Conservation (phyloP, 2,329 filamentous ascomycete species). For the Fusarium domesticum region DNA sequence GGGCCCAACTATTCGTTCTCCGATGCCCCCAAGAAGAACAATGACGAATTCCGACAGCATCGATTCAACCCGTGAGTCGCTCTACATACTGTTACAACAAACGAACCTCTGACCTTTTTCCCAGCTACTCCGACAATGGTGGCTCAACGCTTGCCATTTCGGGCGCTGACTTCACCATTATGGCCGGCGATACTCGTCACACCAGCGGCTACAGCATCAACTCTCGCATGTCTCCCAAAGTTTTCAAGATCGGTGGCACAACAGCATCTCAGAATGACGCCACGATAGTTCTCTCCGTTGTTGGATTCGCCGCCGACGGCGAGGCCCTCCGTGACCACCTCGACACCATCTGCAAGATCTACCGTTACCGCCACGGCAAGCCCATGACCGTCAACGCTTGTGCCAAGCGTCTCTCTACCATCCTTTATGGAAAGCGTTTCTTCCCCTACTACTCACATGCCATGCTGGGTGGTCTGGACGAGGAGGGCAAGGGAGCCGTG, state of each 20-base stretch:
- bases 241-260: slow-evolving; percentile 94
- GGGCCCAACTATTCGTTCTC: slow-evolving; percentile 68
- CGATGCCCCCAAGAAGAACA: slow-evolving; percentile 53
- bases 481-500: slow-evolving; percentile 88
- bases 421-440: slow-evolving; percentile 96
- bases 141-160: slow-evolving; percentile 94
- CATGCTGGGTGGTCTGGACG: slow-evolving; percentile 90
- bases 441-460: slow-evolving; percentile 98
- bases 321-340: slow-evolving; percentile 90
- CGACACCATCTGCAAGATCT: slow-evolving; percentile 96
- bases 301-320: slow-evolving; percentile 93
- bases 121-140: slow-evolving; percentile 94
- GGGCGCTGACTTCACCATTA: slow-evolving; percentile 89
- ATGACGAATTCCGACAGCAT: slow-evolving; percentile 65
- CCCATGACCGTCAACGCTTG: slow-evolving; percentile 92
- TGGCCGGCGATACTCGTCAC: slow-evolving; percentile 94
- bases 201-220: slow-evolving; percentile 99
- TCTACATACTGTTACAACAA: neutral
- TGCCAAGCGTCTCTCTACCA: slow-evolving; percentile 90
- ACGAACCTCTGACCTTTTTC: slow-evolving; percentile 7
- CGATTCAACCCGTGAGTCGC: slow-evolving; percentile 82
- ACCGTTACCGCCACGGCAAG: slow-evolving; percentile 97
- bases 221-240: slow-evolving; percentile 89
- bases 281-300: slow-evolving; percentile 85
- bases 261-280: slow-evolving; percentile 81